Percentiles rank a stretch among this genome's conserved stretches.
Conservation (phyloP, 1,284 basidiomycete genomes). For the Blastosporella zonata region DNA sequence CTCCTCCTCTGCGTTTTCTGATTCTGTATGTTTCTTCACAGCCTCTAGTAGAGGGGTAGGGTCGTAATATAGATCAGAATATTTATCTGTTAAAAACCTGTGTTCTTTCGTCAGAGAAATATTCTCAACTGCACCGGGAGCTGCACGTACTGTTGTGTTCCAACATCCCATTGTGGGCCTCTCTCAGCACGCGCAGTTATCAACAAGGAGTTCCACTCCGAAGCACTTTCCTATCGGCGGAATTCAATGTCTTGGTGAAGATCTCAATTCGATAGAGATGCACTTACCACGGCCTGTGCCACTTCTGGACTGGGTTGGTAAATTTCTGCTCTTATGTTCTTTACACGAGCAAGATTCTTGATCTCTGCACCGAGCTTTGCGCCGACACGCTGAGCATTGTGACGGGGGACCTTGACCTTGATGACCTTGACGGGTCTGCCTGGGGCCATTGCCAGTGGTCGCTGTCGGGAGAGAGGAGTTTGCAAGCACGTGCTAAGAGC, state of each 20-base stretch:
- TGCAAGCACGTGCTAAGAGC: slow-evolving; percentile 16
- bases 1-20: slow-evolving; percentile 34
- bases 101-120: slow-evolving; percentile 25
- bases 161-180: slow-evolving; percentile 83
- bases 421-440: slow-evolving; percentile 48
- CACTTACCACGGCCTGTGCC: slow-evolving; percentile 58
- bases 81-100: slow-evolving; percentile 65
- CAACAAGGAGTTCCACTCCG: slow-evolving; percentile 80
- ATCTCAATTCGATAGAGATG: not conserved
- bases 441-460: slow-evolving; percentile 50
- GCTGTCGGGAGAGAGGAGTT: slow-evolving; percentile 5
- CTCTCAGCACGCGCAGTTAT: slow-evolving; percentile 73
- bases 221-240: slow-evolving; percentile 65
- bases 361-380: slow-evolving; percentile 59
- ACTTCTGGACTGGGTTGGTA: slow-evolving; percentile 64
- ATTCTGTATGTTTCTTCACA: slow-evolving; percentile 39
- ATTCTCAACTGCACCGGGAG: not conserved
- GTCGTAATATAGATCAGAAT: slow-evolving; percentile 66
- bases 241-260: not conserved
- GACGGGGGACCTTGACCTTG: slow-evolving; percentile 66
- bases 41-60: slow-evolving; percentile 46
- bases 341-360: slow-evolving; percentile 48
- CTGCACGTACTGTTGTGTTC: slow-evolving; percentile 67
- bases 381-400: slow-evolving; percentile 69
- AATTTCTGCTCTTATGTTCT: slow-evolving; percentile 51